Conservation (phyloP, 2,329 filamentous ascomycete species). For the Claviceps cyperi region DNA sequence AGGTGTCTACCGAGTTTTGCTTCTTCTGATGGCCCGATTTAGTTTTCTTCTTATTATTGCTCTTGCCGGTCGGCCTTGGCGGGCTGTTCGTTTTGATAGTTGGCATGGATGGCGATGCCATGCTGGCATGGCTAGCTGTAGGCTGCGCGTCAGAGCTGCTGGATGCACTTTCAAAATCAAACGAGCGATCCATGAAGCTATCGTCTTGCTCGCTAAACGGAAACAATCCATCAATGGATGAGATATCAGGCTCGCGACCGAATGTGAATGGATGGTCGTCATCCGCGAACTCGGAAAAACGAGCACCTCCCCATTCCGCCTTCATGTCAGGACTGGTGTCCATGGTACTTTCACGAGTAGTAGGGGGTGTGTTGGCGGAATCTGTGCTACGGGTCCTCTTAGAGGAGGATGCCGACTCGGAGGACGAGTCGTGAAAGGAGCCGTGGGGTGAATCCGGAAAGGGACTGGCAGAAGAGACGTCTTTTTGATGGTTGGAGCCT, state of each 20-base stretch:
- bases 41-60: conserved; percentile 7
- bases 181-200: conserved; percentile 32
- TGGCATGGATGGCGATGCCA: conserved; percentile 30
- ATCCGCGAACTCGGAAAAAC: conserved; percentile 20
- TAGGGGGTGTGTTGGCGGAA: conserved; percentile 29
- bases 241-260: conserved; percentile 13
- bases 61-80: conserved; percentile 12
- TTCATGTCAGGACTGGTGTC: conserved; percentile 25
- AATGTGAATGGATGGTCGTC: conserved; percentile 24
- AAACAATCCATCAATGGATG: conserved; percentile 17
- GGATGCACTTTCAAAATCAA: conserved; percentile 44
- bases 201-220: conserved; percentile 22
- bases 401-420: conserved; percentile 34
- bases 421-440: conserved; percentile 34
- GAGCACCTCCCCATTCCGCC: conserved; percentile 28
- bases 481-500: conserved; percentile 17
- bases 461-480: conserved; percentile 21
- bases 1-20: conserved; percentile 23
- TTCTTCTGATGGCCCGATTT: conserved; percentile 22
- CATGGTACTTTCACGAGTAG: conserved; percentile 29
- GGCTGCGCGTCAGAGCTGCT: conserved; percentile 35
- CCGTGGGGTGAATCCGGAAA: conserved; percentile 27
- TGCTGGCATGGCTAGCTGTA: conserved; percentile 14
- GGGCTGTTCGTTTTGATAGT: conserved; percentile 22
- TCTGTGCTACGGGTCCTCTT: conserved; percentile 32